Evolutionary conservation across 1,139 yeast genomes (phyloP), one percentile per base, ranked within the genome.

Genomic region (Scheffersomyces illinoinensis): DNA sequence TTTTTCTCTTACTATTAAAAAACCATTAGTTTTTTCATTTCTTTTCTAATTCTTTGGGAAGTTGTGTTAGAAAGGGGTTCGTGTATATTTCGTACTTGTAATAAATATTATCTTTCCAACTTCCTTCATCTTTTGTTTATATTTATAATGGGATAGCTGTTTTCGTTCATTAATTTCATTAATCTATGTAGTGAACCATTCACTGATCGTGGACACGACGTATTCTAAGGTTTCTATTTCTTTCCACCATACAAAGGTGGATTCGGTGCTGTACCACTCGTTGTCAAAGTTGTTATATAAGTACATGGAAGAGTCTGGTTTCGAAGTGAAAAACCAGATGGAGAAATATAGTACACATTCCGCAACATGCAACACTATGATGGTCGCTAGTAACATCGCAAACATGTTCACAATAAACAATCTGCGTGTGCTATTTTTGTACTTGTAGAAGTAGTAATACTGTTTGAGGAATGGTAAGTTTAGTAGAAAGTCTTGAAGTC

Each of bases 381-480:
- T 59, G 2, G 71, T 61, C 4, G 75, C 59, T 14, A 74, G 56
- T 4, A 76, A 39, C 43, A 77, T 56, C 7, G 76, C 64, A 5
- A 71, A 47, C 0, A 65, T 54, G 57, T 75, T 73, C 5, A 75
- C 52, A 2, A 71, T 46, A 8, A 74, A 23, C 18, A 66, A 54
- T 17, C 74, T 74, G 10, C 61, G 24, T 52, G 62, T 68, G 54
- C 65, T 69, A 47, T 68, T 68, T 57, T 67, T 71, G 54, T 76
- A 76, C 53, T 70, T 69, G 61, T 64, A 70, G 55, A 67, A 73
- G 55, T 68, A 60, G 53, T 69, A 70, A 59, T 74, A 73, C 57
- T 77, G 79, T 57, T 74, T 76, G 18, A 77, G 58, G 49, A 77
- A 68, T 2, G 82, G 82, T 19, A 77, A 59, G 50, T 68, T 71